phyloP scores from a whole-genome alignment of 495 filamentous ascomycete species.

The Talaromyces trachyspermus region DNA sequence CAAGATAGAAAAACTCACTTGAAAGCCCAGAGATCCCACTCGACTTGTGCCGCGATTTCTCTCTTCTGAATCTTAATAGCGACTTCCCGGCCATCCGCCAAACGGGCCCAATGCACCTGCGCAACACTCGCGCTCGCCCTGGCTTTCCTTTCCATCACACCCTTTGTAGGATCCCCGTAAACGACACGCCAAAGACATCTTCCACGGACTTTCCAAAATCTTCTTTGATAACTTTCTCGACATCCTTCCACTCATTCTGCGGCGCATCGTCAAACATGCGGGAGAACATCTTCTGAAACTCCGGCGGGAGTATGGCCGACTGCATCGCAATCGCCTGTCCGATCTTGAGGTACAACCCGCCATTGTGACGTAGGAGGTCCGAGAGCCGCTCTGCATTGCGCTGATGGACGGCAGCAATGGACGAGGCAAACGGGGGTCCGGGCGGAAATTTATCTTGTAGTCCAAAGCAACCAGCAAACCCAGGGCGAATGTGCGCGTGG shows the following conservation, averaged over 20 bases:
- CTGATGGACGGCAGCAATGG: conserved; percentile 65
- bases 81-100: conserved; percentile 79
- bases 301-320: conserved; percentile 81
- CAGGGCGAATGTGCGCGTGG: conserved; percentile 68
- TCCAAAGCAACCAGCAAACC: conserved; percentile 80
- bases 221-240: conserved; percentile 77
- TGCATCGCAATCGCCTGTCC: conserved; percentile 99
- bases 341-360: conserved; percentile 93
- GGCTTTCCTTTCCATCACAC: conserved; percentile 81
- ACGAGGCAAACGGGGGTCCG: conserved; percentile 61
- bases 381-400: conserved; percentile 78
- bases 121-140: conserved; percentile 87
- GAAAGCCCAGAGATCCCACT: conserved; percentile 93
- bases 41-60: conserved; percentile 82
- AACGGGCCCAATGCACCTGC: conserved; percentile 89
- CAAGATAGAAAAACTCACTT: conserved; percentile 48
- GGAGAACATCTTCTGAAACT: conserved; percentile 92
- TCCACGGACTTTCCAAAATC: conserved; percentile 79
- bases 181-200: conserved; percentile 85
- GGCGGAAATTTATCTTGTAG: conserved; percentile 94
- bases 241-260: conserved; percentile 85
- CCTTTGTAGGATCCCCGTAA: conserved; percentile 55
- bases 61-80: conserved; percentile 96
- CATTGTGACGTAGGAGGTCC: conserved; percentile 72
- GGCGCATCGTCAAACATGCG: conserved; percentile 98